Evolutionary conservation across 169 alveolate genomes (phyloP), one percentile per base, ranked within the genome.

Genomic region (Plasmodium inui): DNA sequence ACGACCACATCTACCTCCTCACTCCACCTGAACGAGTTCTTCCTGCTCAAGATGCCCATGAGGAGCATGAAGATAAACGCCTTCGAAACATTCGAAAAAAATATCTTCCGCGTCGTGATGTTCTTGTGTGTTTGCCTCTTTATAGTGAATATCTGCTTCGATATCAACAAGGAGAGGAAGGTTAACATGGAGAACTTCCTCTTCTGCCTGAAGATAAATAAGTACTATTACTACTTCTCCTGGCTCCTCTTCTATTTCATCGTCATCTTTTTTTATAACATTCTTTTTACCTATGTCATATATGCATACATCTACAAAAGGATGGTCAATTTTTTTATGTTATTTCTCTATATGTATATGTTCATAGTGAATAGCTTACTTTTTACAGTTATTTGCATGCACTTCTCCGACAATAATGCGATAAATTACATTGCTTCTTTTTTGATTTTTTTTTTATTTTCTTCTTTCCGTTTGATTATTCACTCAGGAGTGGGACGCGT

Each of bases 371-470:
- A 79, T 79, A 89, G 94, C 72, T 57, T 89, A 67, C 71, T 89
- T 30, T 79, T 89, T 53, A 79, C 94, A 1, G 79, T 89, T 19
- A 89, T 89, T 55, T 89, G 94, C 46, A 80, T 89, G 83, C 90
- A 79, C 17, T 89, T 89, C 61, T 57, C 94, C 14, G 30, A 89
- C 32, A 89, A 78, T 89, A 67, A 39, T 57, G 73, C 86, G 12
- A 89, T 89, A 22, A 89, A 89, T 89, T 89, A 89, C 71, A 89
- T 89, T 39, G 90, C 83, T 9, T 46, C 94, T 2, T 89, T 89
- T 79, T 70, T 89, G 26, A 39, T 89, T 1, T 89, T 89, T 80
- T 89, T 89, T 46, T 37, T 89, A 9, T 89, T 53, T 26, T 89
- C 94, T 1, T 61, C 94, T 3, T 79, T 89, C 53, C 94, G 94